Conservation (phyloP, 768 basidiomycete species). For the Collybiopsis confluens region DNA sequence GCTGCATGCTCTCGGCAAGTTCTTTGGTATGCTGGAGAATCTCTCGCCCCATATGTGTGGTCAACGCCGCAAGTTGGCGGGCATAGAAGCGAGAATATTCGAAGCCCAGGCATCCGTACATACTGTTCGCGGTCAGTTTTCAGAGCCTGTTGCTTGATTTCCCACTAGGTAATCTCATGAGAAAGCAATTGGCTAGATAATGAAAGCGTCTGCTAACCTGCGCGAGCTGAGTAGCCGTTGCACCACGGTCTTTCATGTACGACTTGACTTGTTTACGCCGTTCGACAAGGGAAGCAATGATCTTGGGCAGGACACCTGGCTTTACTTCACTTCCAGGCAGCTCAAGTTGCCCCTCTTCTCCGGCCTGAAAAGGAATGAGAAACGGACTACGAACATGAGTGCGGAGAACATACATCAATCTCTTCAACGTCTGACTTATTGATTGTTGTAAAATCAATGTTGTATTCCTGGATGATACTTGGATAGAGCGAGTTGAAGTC, state of each 20-base stretch:
- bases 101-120: constrained; percentile 99
- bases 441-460: constrained; percentile 98
- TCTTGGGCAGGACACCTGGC: constrained; percentile 91
- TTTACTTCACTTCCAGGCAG: constrained; percentile 66
- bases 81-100: constrained; percentile 97
- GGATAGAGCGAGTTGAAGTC: constrained; percentile 99
- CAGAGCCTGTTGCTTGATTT: constrained; percentile 96
- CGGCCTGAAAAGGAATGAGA: constrained; percentile 26
- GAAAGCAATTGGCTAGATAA: not conserved
- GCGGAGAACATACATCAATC: constrained; percentile 23
- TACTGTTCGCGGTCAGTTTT: constrained; percentile 98
- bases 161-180: constrained; percentile 51
- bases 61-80: constrained; percentile 92
- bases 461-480: constrained; percentile 98
- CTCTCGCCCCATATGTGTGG: constrained; percentile 96
- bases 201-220: constrained; percentile 51
- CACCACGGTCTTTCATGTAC: constrained; percentile 86
- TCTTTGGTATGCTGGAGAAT: constrained; percentile 92
- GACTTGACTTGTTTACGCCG: constrained; percentile 88
- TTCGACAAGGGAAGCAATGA: constrained; percentile 94
- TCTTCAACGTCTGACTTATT: constrained; percentile 64
- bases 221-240: constrained; percentile 68
- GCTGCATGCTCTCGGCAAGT: constrained; percentile 81
- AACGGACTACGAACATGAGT: constrained; percentile 1
- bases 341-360: constrained; percentile 87